Base-by-base conservation (phyloP, 208 protist species). In the Wallacemonas sp. region DNA sequence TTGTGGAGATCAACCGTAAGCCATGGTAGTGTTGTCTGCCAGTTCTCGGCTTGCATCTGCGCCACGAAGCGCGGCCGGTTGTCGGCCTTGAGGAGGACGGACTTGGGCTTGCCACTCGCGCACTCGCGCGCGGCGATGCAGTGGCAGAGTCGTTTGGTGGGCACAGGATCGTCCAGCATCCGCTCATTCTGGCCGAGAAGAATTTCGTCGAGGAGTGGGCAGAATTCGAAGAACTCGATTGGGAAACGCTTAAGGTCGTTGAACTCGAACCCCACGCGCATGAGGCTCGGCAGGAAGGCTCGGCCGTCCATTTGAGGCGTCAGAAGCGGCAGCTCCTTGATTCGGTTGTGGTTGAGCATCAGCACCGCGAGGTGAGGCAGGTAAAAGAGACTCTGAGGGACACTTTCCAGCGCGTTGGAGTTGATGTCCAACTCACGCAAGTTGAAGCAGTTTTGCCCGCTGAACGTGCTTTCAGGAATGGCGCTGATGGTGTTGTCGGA, bases 1-100 rank as follows among this genome's bases (percentile, higher is more conserved):
- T 94, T 95, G 67, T 94, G 80, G 2, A 92, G 62, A 41, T 87
- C 56, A n/a, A 97, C 57, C 6, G 76, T 74, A 23, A 92, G 63
- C 85, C 87, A 92, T 24, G 82, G 83, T 49, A 89, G 32, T 32
- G 63, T 76, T 9, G 1, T 41, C 0, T 56, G 41, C 87, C 84
- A 93, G 17, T 80, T 27, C 48, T 90, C 76, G 3, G 64, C 56
- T 19, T 76, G 47, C 48, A 93, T 80, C 64, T 93, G 87, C 41
- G 67, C 16, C 16, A 96, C 58, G 61, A 93, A 76, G 17, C 74
- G 68, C 4, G 90, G 90, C 30, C 83, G 77, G 70, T 96, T 96
- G 65, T 93, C 87, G 1, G 24, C 12, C 16, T 29, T 27, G 9
- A 58, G 32, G 4, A 58, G 52, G 9, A 58, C 34, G 17, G 52